Base-by-base conservation (phyloP, 305 asterid species). In the Plantago rigida region DNA sequence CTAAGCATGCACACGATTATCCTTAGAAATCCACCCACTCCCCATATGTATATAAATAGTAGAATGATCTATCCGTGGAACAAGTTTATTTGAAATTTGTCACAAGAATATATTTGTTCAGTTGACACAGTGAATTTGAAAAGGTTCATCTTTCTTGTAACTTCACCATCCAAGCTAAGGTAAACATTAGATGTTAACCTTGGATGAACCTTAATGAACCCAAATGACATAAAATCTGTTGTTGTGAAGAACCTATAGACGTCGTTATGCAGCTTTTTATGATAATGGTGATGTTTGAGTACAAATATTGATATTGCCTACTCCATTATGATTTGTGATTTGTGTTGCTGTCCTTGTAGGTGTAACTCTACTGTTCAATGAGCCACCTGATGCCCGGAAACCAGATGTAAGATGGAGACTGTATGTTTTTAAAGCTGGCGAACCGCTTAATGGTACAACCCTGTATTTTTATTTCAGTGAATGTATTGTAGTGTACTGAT, bases 341-440 rank as follows among this genome's bases (percentile, higher is more conserved):
- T 68, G 51, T 42, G 71, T 52, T 59, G 41, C 22, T 55, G 69
- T 57, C 55, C 64, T 70, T 36, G 73, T 81, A 93, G 99, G 99
- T 74, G 72, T 93, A 69, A 85, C 97, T 2, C 82, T 93, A 74
- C 82, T 93, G 69, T 89, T 87, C 75, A 93, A 75, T 59, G 99
- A 93, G 86, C 95, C 99, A 68, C 88, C 97, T 1, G 99, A 93
- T 28, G 95, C 97, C 67, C 84, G 95, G 54, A 83, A 83, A 69
- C 88, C 97, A 54, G 84, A 84, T 49, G 47, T 77, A 65, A 83
- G 96, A 73, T 93, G 99, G 99, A 83, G 97, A 34, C 70, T 93
- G 61, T 93, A 93, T 77, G 96, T 93, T 60, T 87, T 93, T 82
- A 93, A 93, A 84, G 83, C 26, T 53, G 96, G 96, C 61, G 99